phyloP scores from a whole-genome alignment of 176 grass and related monocot species.

The Otatea glauca region DNA sequence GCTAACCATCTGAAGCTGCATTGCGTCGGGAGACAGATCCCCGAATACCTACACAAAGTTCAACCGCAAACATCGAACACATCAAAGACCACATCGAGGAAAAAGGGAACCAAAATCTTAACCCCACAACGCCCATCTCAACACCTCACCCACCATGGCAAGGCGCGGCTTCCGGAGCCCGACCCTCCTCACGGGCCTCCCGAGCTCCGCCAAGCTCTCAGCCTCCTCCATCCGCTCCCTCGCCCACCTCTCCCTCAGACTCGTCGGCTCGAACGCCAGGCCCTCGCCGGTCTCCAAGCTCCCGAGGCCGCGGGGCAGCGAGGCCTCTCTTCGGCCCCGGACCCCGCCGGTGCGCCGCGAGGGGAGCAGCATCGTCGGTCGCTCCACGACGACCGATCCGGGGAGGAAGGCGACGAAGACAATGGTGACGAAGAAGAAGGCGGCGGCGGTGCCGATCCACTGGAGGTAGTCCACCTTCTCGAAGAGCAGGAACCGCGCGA shows the following conservation, averaged over 20 bases:
- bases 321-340: background rate
- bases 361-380: slow-evolving; percentile 17
- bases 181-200: slow-evolving; percentile 52
- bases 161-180: slow-evolving; percentile 72
- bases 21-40: slow-evolving; percentile 69
- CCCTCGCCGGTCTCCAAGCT: slow-evolving; percentile 60
- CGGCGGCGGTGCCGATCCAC: slow-evolving; percentile 61
- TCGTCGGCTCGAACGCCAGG: slow-evolving; percentile 67
- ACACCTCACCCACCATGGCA: slow-evolving; percentile 82
- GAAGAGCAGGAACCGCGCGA: slow-evolving; percentile 78
- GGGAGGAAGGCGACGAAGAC: slow-evolving; percentile 67
- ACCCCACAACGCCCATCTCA: background rate
- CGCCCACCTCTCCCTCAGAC: slow-evolving; percentile 77
- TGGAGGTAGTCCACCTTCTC: slow-evolving; percentile 82
- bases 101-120: slow-evolving; percentile 18
- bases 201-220: slow-evolving; percentile 51
- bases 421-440: slow-evolving; percentile 89
- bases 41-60: slow-evolving; percentile 64
- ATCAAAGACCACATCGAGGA: slow-evolving; percentile 28
- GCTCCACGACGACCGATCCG: slow-evolving; percentile 55
- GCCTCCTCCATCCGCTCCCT: slow-evolving; percentile 64
- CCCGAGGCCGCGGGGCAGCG: slow-evolving; percentile 9
- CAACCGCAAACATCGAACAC: slow-evolving; percentile 18
- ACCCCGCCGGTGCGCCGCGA: slow-evolving; percentile 1
- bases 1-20: slow-evolving; percentile 93